These are phyloP conservation scores for Thymus mandschuricus DNA, from an alignment of 257 asterid genomes.

Conservation along the genomic window DNA sequence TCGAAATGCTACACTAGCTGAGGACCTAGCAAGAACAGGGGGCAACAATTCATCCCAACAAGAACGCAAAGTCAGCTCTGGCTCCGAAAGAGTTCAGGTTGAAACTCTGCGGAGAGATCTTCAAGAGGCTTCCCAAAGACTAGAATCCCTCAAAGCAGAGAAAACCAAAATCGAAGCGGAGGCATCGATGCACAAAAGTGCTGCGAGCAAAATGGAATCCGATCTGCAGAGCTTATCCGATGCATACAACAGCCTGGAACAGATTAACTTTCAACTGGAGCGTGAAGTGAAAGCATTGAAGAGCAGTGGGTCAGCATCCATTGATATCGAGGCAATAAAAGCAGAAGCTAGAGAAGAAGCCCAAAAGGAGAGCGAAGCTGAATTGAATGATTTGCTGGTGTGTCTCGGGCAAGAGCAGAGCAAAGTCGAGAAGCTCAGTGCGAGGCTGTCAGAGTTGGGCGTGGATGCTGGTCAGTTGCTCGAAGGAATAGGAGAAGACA, in stretches of 20 bases:
- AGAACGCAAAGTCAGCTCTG: slow-evolving; percentile 52
- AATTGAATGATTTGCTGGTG: slow-evolving; percentile 77
- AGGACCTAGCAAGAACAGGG: slow-evolving; percentile 73
- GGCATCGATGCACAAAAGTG: slow-evolving; percentile 50
- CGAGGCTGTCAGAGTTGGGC: slow-evolving; percentile 66
- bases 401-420: slow-evolving; percentile 99
- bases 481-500: slow-evolving; percentile 75
- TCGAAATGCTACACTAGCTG: slow-evolving; percentile 81
- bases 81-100: slow-evolving; percentile 69
- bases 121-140: slow-evolving; percentile 59
- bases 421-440: slow-evolving; percentile 82
- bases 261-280: slow-evolving; percentile 73
- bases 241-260: slow-evolving; percentile 94
- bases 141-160: slow-evolving; percentile 75
- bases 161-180: slow-evolving; percentile 65
- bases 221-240: slow-evolving; percentile 88
- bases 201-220: slow-evolving; percentile 70
- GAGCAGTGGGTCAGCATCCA: slow-evolving; percentile 55
- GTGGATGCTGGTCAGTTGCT: slow-evolving; percentile 74
- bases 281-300: slow-evolving; percentile 60
- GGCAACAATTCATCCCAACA: slow-evolving; percentile 56
- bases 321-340: slow-evolving; percentile 62
- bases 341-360: slow-evolving; percentile 93
- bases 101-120: slow-evolving; percentile 78
- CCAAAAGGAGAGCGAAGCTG: slow-evolving; percentile 82